These are phyloP conservation scores for Gnomoniopsis smithogilvyi DNA, from an alignment of 2,329 filamentous ascomycete species.

Conservation along the genomic window DNA sequence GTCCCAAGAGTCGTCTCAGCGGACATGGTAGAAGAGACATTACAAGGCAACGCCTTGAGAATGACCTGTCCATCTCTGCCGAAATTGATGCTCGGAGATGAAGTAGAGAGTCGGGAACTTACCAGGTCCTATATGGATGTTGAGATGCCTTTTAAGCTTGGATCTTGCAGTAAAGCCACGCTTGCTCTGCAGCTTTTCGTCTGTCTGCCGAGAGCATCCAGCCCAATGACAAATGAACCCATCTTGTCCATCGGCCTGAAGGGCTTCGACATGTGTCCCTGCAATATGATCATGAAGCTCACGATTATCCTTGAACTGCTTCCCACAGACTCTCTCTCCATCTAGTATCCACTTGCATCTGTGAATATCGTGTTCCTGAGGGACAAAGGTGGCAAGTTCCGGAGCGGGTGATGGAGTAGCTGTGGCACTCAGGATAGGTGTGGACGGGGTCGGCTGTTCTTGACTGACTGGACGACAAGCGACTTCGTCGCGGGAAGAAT, in stretches of 20 bases:
- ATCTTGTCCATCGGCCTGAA: slow-evolving; percentile 8
- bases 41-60: too few species aligned
- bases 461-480: background rate
- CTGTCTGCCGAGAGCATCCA: slow-evolving; percentile 45
- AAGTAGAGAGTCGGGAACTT: slow-evolving; percentile 28
- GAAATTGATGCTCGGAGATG: background rate
- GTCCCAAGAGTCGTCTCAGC: background rate
- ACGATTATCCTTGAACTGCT: slow-evolving; percentile 4
- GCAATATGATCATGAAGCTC: slow-evolving; percentile 17
- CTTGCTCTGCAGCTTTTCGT: slow-evolving; percentile 37
- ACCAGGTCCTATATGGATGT: slow-evolving; percentile 60
- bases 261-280: slow-evolving; percentile 15
- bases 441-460: background rate
- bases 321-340: background rate
- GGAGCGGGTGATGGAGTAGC: background rate
- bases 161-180: slow-evolving; percentile 56
- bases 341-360: slow-evolving; percentile 7
- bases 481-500: background rate
- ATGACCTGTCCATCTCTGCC: too few species aligned
- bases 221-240: slow-evolving; percentile 12
- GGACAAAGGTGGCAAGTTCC: background rate
- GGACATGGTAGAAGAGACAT: background rate
- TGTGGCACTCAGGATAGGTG: background rate
- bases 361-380: background rate
- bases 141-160: slow-evolving; percentile 63